Base-by-base conservation (phyloP, 1,139 yeast species). In the Yamadazyma pseudoaaseri region DNA sequence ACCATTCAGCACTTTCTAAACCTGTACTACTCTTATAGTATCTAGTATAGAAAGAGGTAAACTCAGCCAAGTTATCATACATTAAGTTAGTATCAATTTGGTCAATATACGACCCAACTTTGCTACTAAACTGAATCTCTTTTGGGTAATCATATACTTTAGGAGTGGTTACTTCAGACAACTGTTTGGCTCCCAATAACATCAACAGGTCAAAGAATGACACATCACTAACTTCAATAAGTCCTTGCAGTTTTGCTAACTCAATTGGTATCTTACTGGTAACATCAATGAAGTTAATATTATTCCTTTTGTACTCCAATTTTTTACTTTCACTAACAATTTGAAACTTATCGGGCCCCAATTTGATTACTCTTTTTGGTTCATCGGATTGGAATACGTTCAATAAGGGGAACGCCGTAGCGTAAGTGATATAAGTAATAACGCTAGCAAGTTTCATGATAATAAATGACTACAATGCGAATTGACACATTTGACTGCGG, bases 11-110 rank as follows among this genome's bases (percentile, higher is more conserved):
- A 51, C 92, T 79, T 43, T 83, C 76, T 8, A 67, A 61, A 0
- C 97, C 98, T 16, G 72, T 54, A 17, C 73, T 71, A 1, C 87
- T 74, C 58, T 84, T 83, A 62, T 86, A 89, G 55, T 84, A 86
- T 39, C 97, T 73, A n/a, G 90, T 81, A 57, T 65, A 77, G 54
- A 85, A 87, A 23, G 86, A 77, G 6, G 90, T 66, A 51, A 86
- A 80, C 35, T 71, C 60, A 20, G 79, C 76, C 55, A 86, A 67
- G 46, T 76, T 76, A 20, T 61, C 59, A 48, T 73, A 64, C 60
- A 86, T 70, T 17, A 62, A 56, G 6, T 63, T 65, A 35, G 60
- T 60, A 43, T 76, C 68, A 39, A 81, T 70, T 3, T 56, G 36
- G 13, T 49, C 49, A 32, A 70, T 56, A 30, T 82, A 54, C 4